A percentile compares a stretch with the other conserved stretches of the same genome.
These are phyloP conservation scores for Babesia caballi DNA, from an alignment of 169 alveolate species.

Conservation along the genomic window DNA sequence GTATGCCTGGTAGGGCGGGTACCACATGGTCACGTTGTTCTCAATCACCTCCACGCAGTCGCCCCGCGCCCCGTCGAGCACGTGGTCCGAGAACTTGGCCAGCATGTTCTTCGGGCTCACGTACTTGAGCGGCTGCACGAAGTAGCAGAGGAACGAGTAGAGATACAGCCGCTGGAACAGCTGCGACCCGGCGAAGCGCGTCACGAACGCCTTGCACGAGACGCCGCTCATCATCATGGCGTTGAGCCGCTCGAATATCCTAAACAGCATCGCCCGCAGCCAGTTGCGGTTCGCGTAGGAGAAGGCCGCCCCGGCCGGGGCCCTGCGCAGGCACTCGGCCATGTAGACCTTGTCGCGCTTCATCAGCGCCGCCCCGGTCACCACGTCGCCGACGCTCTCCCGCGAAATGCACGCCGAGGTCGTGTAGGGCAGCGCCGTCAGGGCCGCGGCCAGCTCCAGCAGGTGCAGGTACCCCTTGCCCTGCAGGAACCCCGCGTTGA, in stretches of 20 bases:
- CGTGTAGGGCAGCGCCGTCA: conserved; percentile 18
- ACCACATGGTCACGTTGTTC: conserved; percentile 19
- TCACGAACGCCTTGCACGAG: background rate
- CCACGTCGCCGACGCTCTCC: background rate
- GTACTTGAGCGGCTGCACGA: conserved; percentile 23
- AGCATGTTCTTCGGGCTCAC: conserved; percentile 28
- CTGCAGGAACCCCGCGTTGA: background rate
- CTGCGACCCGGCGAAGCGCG: conserved; percentile 2
- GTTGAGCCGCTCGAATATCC: conserved; percentile 10
- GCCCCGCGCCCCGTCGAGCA: background rate
- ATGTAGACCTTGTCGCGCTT: conserved; percentile 4
- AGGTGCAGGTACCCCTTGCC: conserved; percentile 2
- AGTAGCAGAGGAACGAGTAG: conserved; percentile 14
- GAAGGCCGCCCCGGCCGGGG: background rate
- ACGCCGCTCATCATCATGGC: conserved; percentile 7
- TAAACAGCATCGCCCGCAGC: conserved; percentile 13
- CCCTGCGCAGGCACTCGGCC: conserved; percentile 10
- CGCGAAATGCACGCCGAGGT: conserved; percentile 15
- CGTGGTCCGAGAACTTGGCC: background rate
- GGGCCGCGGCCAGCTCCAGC: background rate
- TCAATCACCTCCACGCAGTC: conserved; percentile 30
- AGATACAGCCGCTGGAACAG: conserved; percentile 11
- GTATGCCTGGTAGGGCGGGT: conserved; percentile 21
- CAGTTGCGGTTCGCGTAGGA: conserved; percentile 15
- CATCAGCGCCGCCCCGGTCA: background rate